Base-by-base conservation (phyloP, 2,329 filamentous ascomycete genomes). In the Hypoxylon sp. region DNA sequence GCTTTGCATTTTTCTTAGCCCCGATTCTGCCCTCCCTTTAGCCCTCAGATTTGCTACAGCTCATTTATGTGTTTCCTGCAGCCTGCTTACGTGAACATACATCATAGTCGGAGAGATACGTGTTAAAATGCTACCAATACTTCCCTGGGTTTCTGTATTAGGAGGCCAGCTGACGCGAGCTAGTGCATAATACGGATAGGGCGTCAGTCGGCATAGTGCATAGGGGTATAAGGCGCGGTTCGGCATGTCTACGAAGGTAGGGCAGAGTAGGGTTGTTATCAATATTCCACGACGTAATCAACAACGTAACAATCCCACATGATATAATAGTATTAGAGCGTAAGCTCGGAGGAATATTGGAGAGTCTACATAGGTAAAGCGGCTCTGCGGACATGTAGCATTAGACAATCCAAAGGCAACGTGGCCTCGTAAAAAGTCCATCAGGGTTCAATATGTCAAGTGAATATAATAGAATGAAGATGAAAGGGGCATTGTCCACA, bases 331-430 rank as follows among this genome's bases (percentile, higher is more conserved):
- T 26, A 58, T 29, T 53, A 63, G 58, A 57, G 26, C 64, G 65
- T 67, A 69, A 73, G 69, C 71, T 42, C 59, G 62, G 64, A 63
- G 29, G 64, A 51, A 63, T 67, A 60, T n/a, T 33, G 26, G 44
- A 42, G 37, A 6, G 19, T 57, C 44, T 59, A 22, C 19, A 22
- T 22, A 64, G 26, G 29, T 31, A 19, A 22, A 44, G 57, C 67
- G 64, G 61, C 60, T 70, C 63, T 39, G 62, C 53, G 51, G 35
- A 19, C 50, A 52, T 46, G 39, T 19, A 5, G n/a, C 26, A 51
- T 60, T 52, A 17, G 62, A 52, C 14, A 35, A 24, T 35, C 29
- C 22, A 66, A 19, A 62, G 42, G 59, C 53, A 59, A 71, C 65
- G 68, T 71, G 68, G 65, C 65, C 54, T 68, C 51, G 65, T 53